These are phyloP conservation scores for Bretziella fagacearum DNA, from an alignment of 2,329 filamentous ascomycete genomes.

Conservation along the genomic window DNA sequence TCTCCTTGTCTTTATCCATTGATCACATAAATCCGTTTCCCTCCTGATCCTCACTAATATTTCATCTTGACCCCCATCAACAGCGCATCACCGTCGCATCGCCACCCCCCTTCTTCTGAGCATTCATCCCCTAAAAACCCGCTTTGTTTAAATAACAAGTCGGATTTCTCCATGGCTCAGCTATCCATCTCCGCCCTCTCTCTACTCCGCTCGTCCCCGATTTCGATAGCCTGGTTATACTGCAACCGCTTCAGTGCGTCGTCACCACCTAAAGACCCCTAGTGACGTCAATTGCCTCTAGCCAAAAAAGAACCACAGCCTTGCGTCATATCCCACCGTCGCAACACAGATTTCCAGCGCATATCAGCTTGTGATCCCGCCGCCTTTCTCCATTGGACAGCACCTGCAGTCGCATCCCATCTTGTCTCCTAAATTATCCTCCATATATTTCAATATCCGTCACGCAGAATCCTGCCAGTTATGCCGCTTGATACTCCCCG, in stretches of 20 bases:
- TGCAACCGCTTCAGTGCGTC: neutral
- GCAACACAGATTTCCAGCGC: neutral
- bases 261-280: neutral
- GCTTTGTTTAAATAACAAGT: neutral
- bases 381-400: neutral
- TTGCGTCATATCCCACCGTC: neutral
- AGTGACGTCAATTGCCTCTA: slow-evolving; percentile 3
- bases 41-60: too few species aligned
- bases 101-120: too few species aligned
- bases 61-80: too few species aligned
- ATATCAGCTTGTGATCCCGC: neutral
- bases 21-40: too few species aligned
- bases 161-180: neutral
- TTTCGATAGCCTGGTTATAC: neutral
- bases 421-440: neutral
- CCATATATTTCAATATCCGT: neutral
- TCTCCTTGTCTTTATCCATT: too few species aligned
- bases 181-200: neutral
- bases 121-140: too few species aligned
- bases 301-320: neutral
- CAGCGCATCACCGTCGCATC: too few species aligned
- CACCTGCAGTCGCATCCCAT: neutral
- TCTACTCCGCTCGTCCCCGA: neutral
- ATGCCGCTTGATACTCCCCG: neutral
- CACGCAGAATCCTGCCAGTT: neutral